Percentiles rank a stretch among this genome's conserved stretches.
Conservation (phyloP, 345 rosid species). For the Chamaenerion angustifolium region DNA sequence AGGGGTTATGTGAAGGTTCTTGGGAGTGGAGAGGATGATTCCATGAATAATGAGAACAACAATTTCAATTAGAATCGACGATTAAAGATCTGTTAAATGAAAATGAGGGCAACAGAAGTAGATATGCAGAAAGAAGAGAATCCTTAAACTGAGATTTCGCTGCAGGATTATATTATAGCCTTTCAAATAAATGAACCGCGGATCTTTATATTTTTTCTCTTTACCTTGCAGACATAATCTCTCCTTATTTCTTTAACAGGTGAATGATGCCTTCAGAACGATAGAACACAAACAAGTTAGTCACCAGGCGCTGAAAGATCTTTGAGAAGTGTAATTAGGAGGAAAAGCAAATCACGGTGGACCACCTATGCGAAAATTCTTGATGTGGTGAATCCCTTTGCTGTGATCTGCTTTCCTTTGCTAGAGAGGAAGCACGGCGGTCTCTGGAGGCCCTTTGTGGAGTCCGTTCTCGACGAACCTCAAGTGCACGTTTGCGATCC, state of each 20-base stretch:
- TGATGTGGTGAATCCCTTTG: constrained; percentile 61
- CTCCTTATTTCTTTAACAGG: constrained; percentile 88
- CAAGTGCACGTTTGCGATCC: constrained; percentile 59
- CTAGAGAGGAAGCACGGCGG: constrained; percentile 57
- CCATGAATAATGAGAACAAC: no score
- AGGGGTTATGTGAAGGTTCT: no score
- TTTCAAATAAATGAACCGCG: constrained; percentile 5
- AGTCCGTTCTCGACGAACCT: constrained; percentile 54
- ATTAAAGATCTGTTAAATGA: no score
- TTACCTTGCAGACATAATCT: constrained; percentile 99
- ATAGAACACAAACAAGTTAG: constrained; percentile 55
- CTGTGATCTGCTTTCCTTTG: constrained; percentile 38
- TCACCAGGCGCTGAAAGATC: constrained; percentile 17
- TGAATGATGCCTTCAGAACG: constrained; percentile 97
- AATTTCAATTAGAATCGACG: no score
- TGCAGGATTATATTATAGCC: constrained; percentile 1
- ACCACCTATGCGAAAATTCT: constrained; percentile 89
- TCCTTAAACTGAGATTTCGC: constrained; percentile 1
- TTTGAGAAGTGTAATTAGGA: constrained; percentile 39
- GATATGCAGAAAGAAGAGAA: neutral
- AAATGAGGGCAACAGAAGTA: neutral
- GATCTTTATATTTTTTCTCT: constrained; percentile 7
- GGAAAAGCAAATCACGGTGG: constrained; percentile 51
- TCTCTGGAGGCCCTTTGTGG: constrained; percentile 56
- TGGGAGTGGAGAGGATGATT: no score